Percentiles rank a stretch among this genome's conserved stretches.
phyloP scores from a whole-genome alignment of 805 yeast species.

The Candida michaelii region DNA sequence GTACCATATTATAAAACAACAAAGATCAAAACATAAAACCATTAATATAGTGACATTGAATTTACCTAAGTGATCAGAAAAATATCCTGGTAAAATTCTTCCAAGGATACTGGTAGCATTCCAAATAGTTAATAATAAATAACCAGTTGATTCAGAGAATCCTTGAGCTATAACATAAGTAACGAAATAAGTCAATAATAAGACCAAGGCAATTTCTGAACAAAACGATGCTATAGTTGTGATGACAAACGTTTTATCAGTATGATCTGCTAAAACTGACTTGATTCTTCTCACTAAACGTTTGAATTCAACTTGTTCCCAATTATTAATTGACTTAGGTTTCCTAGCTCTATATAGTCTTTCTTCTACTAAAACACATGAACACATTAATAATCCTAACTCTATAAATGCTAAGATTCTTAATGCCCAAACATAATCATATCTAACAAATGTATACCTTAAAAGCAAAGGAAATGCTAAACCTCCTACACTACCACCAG shows the following conservation, averaged over 20 bases:
- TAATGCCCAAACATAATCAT: conserved; percentile 62
- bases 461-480: conserved; percentile 57
- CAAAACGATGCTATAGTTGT: conserved; percentile 36
- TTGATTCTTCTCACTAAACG: neutral
- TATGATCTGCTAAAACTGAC: conserved; percentile 8
- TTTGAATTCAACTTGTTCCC: conserved; percentile 1
- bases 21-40: conserved; percentile 25
- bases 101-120: conserved; percentile 52
- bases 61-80: conserved; percentile 56
- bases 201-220: conserved; percentile 52
- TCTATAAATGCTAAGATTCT: conserved; percentile 43
- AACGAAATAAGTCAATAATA: conserved; percentile 54
- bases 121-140: conserved; percentile 46
- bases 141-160: conserved; percentile 41
- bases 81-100: conserved; percentile 52
- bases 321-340: neutral
- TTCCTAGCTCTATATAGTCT: conserved; percentile 18
- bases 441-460: conserved; percentile 40
- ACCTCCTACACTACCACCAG: conserved; percentile 72
- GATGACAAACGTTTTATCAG: conserved; percentile 21
- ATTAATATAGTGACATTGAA: conserved; percentile 45
- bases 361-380: conserved; percentile 27
- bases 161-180: conserved; percentile 57
- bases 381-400: conserved; percentile 24
- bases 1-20: conserved; percentile 32